Evolutionary conservation across 106 monocot species (phyloP).

Genomic region (Phalaenopsis equestris): DNA sequence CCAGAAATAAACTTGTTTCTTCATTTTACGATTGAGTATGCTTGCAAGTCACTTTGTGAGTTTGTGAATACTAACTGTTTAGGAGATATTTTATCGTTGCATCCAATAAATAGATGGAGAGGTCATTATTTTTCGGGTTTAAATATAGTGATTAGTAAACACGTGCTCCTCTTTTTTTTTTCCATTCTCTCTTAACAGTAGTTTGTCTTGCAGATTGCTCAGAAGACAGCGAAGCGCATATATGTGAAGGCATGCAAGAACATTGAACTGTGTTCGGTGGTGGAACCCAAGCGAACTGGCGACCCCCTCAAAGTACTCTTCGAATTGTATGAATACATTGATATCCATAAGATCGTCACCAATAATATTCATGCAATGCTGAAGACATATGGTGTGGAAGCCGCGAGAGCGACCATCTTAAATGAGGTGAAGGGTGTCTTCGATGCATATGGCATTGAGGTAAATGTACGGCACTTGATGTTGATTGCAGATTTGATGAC

Average conservation of each 20-base stretch:
- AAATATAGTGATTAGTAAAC: too few species aligned
- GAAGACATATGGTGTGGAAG: constrained; percentile 80
- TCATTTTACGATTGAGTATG: too few species aligned
- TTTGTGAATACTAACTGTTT: too few species aligned
- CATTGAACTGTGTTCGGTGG: constrained; percentile 55
- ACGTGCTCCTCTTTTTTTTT: too few species aligned
- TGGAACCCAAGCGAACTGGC: constrained; percentile 23
- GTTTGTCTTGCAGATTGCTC: constrained; percentile 53
- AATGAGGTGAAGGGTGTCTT: constrained; percentile 71
- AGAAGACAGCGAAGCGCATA: constrained; percentile 58
- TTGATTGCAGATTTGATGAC: constrained; percentile 92
- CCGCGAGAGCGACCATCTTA: constrained; percentile 72
- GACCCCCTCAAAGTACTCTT: constrained; percentile 27
- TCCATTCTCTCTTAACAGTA: too few species aligned
- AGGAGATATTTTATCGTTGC: too few species aligned
- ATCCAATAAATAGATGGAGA: too few species aligned
- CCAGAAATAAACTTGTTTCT: too few species aligned
- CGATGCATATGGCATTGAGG: constrained; percentile 56
- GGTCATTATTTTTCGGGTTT: too few species aligned
- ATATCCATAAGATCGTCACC: constrained; percentile 39
- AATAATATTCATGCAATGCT: constrained; percentile 82
- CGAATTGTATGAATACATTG: constrained; percentile 43
- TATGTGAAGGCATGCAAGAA: constrained; percentile 41
- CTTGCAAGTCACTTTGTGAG: too few species aligned
- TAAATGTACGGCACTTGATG: constrained; percentile 62